Conservation (phyloP, 192 early-diverging fungal genomes). For the Spizellomyces sp. region DNA sequence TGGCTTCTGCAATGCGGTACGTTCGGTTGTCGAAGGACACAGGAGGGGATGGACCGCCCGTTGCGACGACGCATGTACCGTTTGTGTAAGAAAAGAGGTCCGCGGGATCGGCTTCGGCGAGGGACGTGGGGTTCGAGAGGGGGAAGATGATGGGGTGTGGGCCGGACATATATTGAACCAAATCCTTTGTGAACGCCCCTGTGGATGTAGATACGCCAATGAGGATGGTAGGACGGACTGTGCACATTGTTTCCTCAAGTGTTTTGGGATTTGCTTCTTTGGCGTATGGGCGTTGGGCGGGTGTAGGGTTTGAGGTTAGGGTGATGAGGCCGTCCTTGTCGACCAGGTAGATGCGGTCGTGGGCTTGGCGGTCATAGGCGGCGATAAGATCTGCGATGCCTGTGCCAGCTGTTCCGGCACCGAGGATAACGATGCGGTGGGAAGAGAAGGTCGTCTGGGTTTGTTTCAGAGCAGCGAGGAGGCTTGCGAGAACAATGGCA, state of each 20-base stretch:
- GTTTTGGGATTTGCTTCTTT: slow-evolving; percentile 66
- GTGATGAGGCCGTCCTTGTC: slow-evolving; percentile 92
- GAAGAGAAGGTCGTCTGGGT: slow-evolving; percentile 63
- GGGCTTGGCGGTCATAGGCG: slow-evolving; percentile 49
- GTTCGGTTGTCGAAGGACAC: background rate
- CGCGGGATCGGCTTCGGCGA: slow-evolving; percentile 92
- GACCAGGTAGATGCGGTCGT: slow-evolving; percentile 74
- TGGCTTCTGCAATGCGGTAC: slow-evolving; percentile 75
- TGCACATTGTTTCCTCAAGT: slow-evolving; percentile 73
- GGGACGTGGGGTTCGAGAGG: slow-evolving; percentile 75
- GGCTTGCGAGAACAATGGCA: slow-evolving; percentile 86
- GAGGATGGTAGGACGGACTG: slow-evolving; percentile 84
- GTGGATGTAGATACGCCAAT: slow-evolving; percentile 82
- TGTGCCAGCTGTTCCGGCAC: slow-evolving; percentile 90
- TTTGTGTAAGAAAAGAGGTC: slow-evolving; percentile 81
- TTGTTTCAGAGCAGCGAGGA: slow-evolving; percentile 73
- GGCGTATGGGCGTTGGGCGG: slow-evolving; percentile 36
- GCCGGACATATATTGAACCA: slow-evolving; percentile 72
- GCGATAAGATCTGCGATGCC: slow-evolving; percentile 72
- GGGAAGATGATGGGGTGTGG: slow-evolving; percentile 85
- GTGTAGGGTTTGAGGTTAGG: slow-evolving; percentile 67
- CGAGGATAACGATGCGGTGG: slow-evolving; percentile 88
- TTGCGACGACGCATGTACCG: slow-evolving; percentile 88
- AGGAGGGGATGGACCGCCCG: slow-evolving; percentile 87
- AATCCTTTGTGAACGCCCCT: slow-evolving; percentile 72